A percentile compares a stretch with the other conserved stretches of the same genome.
Evolutionary conservation across 148 eudicot species (phyloP).

Genomic region (Linanthus parryae): DNA sequence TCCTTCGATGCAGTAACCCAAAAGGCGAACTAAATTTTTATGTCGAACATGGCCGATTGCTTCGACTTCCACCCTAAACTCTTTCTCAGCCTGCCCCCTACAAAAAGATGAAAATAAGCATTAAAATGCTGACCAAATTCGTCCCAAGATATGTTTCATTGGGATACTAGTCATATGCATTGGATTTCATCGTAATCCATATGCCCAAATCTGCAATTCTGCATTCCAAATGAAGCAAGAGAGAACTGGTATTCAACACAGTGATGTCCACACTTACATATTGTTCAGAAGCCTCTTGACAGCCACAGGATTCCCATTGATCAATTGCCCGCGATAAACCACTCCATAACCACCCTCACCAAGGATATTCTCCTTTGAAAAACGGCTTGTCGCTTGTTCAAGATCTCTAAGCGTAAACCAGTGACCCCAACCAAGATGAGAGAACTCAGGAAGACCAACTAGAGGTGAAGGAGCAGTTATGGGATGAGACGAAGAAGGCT

Average conservation of each 20-base stretch:
- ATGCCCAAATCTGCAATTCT: too few relatives aligned
- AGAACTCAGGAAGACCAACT: conserved; percentile 57
- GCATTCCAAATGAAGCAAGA: background rate
- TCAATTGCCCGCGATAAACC: conserved; percentile 56
- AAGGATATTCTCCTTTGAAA: conserved; percentile 62
- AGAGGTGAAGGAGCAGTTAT: conserved; percentile 69
- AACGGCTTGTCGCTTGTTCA: conserved; percentile 55
- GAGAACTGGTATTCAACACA: conserved; percentile 1
- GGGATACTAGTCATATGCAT: too few relatives aligned
- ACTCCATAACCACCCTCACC: conserved; percentile 83
- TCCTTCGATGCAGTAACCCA: conserved; percentile 71
- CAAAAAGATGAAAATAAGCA: conserved; percentile 5
- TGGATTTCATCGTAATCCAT: too few relatives aligned
- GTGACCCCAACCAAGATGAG: conserved; percentile 82
- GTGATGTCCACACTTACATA: conserved; percentile 32
- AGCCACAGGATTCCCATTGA: conserved; percentile 61
- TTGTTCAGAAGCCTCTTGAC: conserved; percentile 62
- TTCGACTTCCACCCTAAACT: conserved; percentile 69
- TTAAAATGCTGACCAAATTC: conserved; percentile 2
- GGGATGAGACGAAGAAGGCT: conserved; percentile 50
- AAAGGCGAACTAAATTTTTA: conserved; percentile 58
- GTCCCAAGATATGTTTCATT: background rate
- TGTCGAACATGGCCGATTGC: conserved; percentile 75
- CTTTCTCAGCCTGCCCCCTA: conserved; percentile 74
- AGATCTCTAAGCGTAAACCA: conserved; percentile 77